Evolutionary conservation across 177 flowering plant genomes (phyloP), one percentile per base, ranked within the genome.

Genomic region (Vitis hybrid): DNA sequence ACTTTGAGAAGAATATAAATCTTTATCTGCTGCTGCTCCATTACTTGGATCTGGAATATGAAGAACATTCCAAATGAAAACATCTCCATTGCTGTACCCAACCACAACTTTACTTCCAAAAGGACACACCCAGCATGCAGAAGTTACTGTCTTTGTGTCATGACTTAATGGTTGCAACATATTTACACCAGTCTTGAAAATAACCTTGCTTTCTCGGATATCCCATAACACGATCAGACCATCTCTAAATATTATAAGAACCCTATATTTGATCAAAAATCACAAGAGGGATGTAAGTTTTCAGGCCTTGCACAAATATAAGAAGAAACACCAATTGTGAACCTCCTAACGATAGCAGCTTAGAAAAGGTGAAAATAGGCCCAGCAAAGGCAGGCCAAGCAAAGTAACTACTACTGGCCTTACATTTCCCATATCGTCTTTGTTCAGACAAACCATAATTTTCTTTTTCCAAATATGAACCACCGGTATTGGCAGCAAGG

Each of bases 71-170:
- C 93, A 91, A 8, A 92, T 65, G 53, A 79, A 78, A 62, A 95
- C 85, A 62, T 95, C 98, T 24, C 97, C 98, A 62, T 78, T 89
- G 78, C 77, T 83, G 73, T 90, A 92, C 4, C 98, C 97, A 69
- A 89, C 80, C 73, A 74, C 92, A 58, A 87, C 85, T 86, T 90
- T 95, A 81, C 90, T 88, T 70, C 98, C 98, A 78, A 72, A 74
- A 14, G 91, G 94, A 76, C 98, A 95, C 54, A 83, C 90, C 97
- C 97, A 92, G 71, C 95, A 89, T 68, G 94, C 95, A 72, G 94
- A 81, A 68, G 97, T 89, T 69, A 83, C 97, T 77, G 83, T 82
- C 77, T 81, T 95, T 51, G 82, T 57, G 71, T 91, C 98, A 62
- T 83, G 78, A 70, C 78, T 22, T 17, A 65, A 24, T 49, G 88